Evolutionary conservation across 2,329 filamentous ascomycete genomes (phyloP).

Genomic region (Nemania bipapillata): DNA sequence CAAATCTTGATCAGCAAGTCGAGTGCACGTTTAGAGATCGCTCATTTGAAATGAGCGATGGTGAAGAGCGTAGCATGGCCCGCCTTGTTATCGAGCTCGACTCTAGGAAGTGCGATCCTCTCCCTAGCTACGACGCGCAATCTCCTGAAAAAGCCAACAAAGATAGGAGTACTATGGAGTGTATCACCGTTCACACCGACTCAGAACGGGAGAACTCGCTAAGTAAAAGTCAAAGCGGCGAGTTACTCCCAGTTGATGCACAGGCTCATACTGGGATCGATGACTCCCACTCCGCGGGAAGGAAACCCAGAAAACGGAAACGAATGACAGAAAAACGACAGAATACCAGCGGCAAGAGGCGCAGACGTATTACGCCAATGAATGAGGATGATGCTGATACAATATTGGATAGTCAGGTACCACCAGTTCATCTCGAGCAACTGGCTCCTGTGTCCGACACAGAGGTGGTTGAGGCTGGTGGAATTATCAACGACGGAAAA

Average conservation of each 20-base stretch:
- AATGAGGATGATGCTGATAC: conserved; percentile 36
- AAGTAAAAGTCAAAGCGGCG: conserved; percentile 24
- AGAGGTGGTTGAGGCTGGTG: conserved; percentile 4
- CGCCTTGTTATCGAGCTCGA: conserved; percentile 64
- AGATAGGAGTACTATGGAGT: conserved; percentile 34
- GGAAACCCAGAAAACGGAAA: conserved; percentile 47
- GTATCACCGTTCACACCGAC: conserved; percentile 42
- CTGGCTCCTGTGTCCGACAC: conserved; percentile 1
- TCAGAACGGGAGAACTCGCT: conserved; percentile 13
- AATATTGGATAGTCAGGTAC: conserved; percentile 40
- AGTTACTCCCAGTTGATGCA: conserved; percentile 26
- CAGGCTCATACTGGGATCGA: conserved; percentile 36
- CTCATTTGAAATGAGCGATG: conserved; percentile 52
- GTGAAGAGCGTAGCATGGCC: conserved; percentile 61
- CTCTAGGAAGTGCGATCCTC: conserved; percentile 52
- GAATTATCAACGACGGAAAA: conserved; percentile 15
- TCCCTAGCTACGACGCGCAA: conserved; percentile 41
- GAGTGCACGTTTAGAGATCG: conserved; percentile 36
- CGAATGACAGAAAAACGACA: conserved; percentile 40
- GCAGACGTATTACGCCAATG: conserved; percentile 37
- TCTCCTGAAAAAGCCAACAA: conserved; percentile 47
- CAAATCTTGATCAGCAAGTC: conserved; percentile 12
- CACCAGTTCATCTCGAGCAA: conserved; percentile 19
- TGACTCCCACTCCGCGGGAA: conserved; percentile 40
- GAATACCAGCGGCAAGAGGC: conserved; percentile 45